Evolutionary conservation across 106 monocot genomes (phyloP), one percentile per base, ranked within the genome.

Genomic region (Allium cepa): DNA sequence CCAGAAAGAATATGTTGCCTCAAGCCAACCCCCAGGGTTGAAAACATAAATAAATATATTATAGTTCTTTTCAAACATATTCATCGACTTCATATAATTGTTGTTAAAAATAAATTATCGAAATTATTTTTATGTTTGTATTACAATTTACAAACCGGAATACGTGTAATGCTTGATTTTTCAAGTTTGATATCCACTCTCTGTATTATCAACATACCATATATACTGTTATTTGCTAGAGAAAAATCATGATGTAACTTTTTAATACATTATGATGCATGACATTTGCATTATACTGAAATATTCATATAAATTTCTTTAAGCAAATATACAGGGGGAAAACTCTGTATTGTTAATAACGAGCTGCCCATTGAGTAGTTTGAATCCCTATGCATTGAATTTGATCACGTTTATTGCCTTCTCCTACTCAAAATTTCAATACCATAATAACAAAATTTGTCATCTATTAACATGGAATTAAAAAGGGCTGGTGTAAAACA

Each of bases 21-120:
- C 92, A 1, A 92, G 92, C 92, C 88, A 92, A 53, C 96, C 96
- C 50, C 83, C 86, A 22, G 96, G 96, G 56, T 97, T 92, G 84
- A 92, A 97, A 72, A 97, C 82, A 15, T 68, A 79, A 17, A 97
- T 81, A 17, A 97, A 80, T 68, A 97, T 71, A 61, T 97, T 84
- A 10, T 92, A 89, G 60, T 92, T 97, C 75, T 89, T 89, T 78
- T 84, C 62, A 59, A 97, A 92, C 60, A 97, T 61, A 66, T 80
- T 82, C 84, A 80, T 87, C 71, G 91, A 71, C 96, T 92, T 76
- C 63, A 17, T 6, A 70, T 12, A 55, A 59, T 8, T 15, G 27
- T 49, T 63, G 26, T n/a, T 11, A 16, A 26, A 10, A 60, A 75
- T 7, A 45, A 11, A 16, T 45, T 13, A 46, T 68, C 17, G 7